Base-by-base conservation (phyloP, 208 protist genomes). In the Leishmania mexicana region DNA sequence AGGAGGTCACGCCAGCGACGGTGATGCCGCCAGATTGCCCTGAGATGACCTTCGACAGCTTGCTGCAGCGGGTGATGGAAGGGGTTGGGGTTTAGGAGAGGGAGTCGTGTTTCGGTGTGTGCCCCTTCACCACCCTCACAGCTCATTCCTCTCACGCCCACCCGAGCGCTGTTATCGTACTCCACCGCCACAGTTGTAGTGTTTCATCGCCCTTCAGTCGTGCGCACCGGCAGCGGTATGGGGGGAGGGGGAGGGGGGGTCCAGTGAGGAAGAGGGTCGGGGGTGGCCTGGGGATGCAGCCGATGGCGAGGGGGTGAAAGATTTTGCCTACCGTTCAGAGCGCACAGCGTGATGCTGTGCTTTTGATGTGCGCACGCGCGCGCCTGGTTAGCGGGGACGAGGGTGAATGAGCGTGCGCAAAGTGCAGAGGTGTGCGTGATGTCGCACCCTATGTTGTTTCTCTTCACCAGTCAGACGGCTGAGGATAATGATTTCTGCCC, bases 21-120 rank as follows among this genome's bases (percentile, higher is more conserved):
- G 89, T 97, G 54, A 81, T 97, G 78, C 93, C 94, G 7, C 79
- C 86, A 19, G 94, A 97, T 65, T 73, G 79, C 21, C 72, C 78
- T 1, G 92, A 97, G 70, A 81, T 85, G 74, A 89, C 74, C 57
- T 95, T 97, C 64, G 64, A 68, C 40, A 74, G 84, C 35, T 87
- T 96, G 65, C 80, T 97, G 54, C 81, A 83, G 54, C 81, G 88
- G n/a, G 90, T 97, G 10, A 91, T 97, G 89, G 84, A 83, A n/a
- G 89, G 87, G 1, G 79, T 86, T 1, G 87, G 83, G 24, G 42
- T 79, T 31, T 81, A 76, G 78, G 47, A 53, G 21, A 78, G 75
- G 11, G 35, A 49, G 49, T 3, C 28, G 7, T 3, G 47, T 19
- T 76, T 28, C 3, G 31, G 49, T 24, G 31, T 6, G 49, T 10